phyloP scores from a whole-genome alignment of 768 basidiomycete genomes.

The Amanita fuliginea region DNA sequence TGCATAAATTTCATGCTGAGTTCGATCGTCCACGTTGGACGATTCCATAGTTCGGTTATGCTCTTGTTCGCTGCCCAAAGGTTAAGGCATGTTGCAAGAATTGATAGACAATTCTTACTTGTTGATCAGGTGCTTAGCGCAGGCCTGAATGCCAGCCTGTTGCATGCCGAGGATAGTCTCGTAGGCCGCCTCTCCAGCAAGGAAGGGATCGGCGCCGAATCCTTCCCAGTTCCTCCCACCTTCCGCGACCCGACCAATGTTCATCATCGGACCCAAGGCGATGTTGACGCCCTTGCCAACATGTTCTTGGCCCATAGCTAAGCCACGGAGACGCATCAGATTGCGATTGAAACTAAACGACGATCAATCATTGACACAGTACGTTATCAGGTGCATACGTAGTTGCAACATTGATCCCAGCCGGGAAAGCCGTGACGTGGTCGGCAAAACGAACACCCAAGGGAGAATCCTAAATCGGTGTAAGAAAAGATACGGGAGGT shows the following conservation, averaged over 20 bases:
- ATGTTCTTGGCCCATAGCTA: constrained; percentile 77
- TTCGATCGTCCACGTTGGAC: constrained; percentile 72
- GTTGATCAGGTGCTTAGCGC: constrained; percentile 75
- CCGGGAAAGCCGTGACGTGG: constrained; percentile 68
- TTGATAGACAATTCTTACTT: constrained; percentile 33
- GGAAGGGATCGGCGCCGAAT: constrained; percentile 86
- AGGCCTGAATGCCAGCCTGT: constrained; percentile 68
- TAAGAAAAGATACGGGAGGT: too few relatives aligned
- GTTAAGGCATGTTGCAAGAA: background rate
- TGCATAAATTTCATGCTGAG: constrained; percentile 65
- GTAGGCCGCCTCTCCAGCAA: constrained; percentile 67
- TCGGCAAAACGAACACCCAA: constrained; percentile 72
- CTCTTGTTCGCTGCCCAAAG: constrained; percentile 49
- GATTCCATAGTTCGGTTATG: constrained; percentile 40
- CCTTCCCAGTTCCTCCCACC: constrained; percentile 94
- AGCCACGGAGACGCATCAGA: constrained; percentile 66
- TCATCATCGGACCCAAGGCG: constrained; percentile 77
- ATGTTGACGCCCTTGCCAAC: constrained; percentile 77
- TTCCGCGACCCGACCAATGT: constrained; percentile 66
- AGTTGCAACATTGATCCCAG: constrained; percentile 74
- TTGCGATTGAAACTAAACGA: constrained; percentile 56
- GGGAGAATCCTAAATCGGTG: constrained; percentile 45
- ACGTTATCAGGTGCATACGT: constrained; percentile 38
- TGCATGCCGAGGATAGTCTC: constrained; percentile 84
- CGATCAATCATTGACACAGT: background rate